Conservation (phyloP, 345 rosid species). For the Carallia brachiata region DNA sequence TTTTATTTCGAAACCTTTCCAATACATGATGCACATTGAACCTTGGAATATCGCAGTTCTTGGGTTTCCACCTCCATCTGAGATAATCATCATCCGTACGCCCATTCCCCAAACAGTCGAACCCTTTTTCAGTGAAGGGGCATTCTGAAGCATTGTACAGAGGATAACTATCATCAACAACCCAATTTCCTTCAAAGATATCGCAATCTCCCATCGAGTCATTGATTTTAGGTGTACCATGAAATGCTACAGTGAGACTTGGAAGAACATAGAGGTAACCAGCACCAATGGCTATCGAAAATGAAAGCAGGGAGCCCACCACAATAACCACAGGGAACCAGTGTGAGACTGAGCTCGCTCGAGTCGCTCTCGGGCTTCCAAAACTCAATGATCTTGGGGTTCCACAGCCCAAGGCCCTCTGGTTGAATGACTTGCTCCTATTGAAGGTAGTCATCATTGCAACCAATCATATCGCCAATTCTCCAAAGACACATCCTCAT, state of each 20-base stretch:
- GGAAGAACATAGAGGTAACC: slow-evolving; percentile 70
- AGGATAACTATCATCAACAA: slow-evolving; percentile 54
- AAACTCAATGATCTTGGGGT: slow-evolving; percentile 41
- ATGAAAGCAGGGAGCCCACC: slow-evolving; percentile 52
- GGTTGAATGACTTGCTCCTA: slow-evolving; percentile 35
- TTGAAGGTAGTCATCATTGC: slow-evolving; percentile 46
- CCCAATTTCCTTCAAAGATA: slow-evolving; percentile 62
- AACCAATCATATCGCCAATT: slow-evolving; percentile 28
- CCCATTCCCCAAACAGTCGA: slow-evolving; percentile 76
- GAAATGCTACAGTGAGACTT: slow-evolving; percentile 47
- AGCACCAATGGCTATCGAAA: slow-evolving; percentile 45
- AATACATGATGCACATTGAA: slow-evolving; percentile 43
- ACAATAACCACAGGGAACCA: slow-evolving; percentile 50
- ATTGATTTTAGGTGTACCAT: slow-evolving; percentile 34
- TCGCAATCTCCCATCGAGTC: slow-evolving; percentile 44
- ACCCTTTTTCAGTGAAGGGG: slow-evolving; percentile 72
- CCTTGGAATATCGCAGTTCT: slow-evolving; percentile 57
- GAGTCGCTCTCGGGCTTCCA: slow-evolving; percentile 34
- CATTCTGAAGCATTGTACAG: slow-evolving; percentile 70
- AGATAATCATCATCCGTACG: slow-evolving; percentile 55
- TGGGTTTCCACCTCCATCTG: slow-evolving; percentile 85
- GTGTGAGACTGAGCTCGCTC: slow-evolving; percentile 38
- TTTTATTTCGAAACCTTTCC: slow-evolving; percentile 58
- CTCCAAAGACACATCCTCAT: slow-evolving; percentile 11
- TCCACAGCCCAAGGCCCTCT: slow-evolving; percentile 39